Evolutionary conservation across 768 basidiomycete species (phyloP).

Genomic region (Suillus alpinus): DNA sequence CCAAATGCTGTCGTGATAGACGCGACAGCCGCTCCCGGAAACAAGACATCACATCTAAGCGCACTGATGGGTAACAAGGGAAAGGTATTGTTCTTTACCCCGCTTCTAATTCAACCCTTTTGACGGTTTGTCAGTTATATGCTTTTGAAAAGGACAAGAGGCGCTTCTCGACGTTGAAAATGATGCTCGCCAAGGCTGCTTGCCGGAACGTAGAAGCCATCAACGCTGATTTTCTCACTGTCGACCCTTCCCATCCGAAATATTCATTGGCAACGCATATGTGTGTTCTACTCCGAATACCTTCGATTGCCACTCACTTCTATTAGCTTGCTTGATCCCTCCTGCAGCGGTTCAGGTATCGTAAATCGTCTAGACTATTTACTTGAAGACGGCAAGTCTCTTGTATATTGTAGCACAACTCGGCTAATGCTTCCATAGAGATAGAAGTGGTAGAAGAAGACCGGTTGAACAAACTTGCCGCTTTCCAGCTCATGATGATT

Average conservation of each 20-base stretch:
- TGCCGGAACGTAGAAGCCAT: constrained; percentile 78
- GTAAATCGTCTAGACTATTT: constrained; percentile 87
- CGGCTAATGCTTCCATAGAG: constrained; percentile 34
- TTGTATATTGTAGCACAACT: constrained; percentile 3
- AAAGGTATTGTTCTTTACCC: constrained; percentile 47
- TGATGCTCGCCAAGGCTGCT: constrained; percentile 81
- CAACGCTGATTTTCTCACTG: constrained; percentile 79
- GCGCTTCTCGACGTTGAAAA: constrained; percentile 78
- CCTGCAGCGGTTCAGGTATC: constrained; percentile 94
- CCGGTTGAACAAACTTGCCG: constrained; percentile 78
- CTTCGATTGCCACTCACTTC: constrained; percentile 1
- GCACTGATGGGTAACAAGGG: constrained; percentile 84
- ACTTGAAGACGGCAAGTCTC: constrained; percentile 60
- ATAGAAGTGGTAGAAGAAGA: constrained; percentile 57
- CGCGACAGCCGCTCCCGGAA: constrained; percentile 95
- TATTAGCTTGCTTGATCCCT: constrained; percentile 85
- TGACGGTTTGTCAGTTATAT: constrained; percentile 47
- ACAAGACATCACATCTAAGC: constrained; percentile 94
- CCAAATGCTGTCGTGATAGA: constrained; percentile 68
- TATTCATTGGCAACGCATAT: constrained; percentile 80
- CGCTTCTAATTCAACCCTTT: not conserved
- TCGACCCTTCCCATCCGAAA: constrained; percentile 63
- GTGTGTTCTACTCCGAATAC: constrained; percentile 41
- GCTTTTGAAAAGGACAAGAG: constrained; percentile 88
- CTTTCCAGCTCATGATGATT: constrained; percentile 89